These are phyloP conservation scores for Pythium phragmiticola DNA, from an alignment of 352 stramenopile genomes.

Conservation along the genomic window DNA sequence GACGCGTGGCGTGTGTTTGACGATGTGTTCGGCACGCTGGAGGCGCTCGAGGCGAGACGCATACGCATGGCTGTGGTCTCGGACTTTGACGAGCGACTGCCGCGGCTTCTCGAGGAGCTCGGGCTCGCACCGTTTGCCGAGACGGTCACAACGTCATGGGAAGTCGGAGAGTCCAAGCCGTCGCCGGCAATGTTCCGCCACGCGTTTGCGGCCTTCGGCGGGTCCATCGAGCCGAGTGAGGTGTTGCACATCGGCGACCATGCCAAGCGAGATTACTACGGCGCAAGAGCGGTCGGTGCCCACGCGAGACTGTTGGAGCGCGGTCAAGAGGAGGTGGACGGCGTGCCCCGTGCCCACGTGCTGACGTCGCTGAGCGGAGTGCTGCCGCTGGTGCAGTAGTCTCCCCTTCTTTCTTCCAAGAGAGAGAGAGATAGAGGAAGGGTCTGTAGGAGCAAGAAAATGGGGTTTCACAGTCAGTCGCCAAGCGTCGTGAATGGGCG, in stretches of 20 bases:
- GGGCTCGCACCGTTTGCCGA: constrained; percentile 48
- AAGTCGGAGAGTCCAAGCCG: constrained; percentile 48
- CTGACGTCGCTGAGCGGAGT: constrained; percentile 34
- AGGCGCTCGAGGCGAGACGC: constrained; percentile 24
- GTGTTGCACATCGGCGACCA: constrained; percentile 75
- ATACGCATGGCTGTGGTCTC: constrained; percentile 65
- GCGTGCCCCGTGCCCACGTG: constrained; percentile 22
- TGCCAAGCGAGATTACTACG: constrained; percentile 47
- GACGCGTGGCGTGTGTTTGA: constrained; percentile 64
- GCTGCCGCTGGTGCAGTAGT: constrained; percentile 18
- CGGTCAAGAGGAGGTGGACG: constrained; percentile 1
- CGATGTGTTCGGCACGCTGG: constrained; percentile 44
- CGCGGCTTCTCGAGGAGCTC: constrained; percentile 40
- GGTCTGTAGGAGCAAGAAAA: not conserved
- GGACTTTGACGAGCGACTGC: constrained; percentile 78
- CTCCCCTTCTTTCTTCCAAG: not conserved
- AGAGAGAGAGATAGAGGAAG: not conserved
- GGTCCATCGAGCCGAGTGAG: constrained; percentile 1
- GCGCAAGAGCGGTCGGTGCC: constrained; percentile 36
- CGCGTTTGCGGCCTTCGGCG: constrained; percentile 34
- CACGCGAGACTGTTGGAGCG: constrained; percentile 47
- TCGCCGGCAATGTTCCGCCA: constrained; percentile 52
- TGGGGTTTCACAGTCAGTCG: constrained; percentile 8
- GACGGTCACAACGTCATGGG: constrained; percentile 62
- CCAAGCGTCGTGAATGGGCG: constrained; percentile 9